Evolutionary conservation across 129 eudicot species (phyloP).

Genomic region (Tanacetum coccineum): DNA sequence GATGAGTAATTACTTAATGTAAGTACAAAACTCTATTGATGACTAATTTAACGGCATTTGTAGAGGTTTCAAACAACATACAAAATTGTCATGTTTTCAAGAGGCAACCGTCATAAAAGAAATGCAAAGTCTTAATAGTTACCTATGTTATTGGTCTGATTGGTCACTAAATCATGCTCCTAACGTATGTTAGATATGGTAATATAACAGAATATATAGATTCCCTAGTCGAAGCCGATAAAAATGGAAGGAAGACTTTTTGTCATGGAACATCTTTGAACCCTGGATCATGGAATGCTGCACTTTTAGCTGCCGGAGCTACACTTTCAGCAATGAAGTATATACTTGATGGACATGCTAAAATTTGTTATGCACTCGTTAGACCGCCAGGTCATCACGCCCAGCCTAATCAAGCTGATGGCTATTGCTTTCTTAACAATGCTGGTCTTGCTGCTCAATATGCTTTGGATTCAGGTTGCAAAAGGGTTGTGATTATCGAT

Average conservation of each 20-base stretch:
- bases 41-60: not conserved
- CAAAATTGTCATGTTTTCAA: not conserved
- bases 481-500: slow-evolving; percentile 64
- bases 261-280: slow-evolving; percentile 76
- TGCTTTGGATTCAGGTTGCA: slow-evolving; percentile 60
- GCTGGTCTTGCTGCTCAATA: slow-evolving; percentile 85
- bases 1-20: not conserved
- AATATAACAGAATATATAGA: slow-evolving; percentile 60
- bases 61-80: not conserved
- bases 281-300: slow-evolving; percentile 83
- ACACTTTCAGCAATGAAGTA: slow-evolving; percentile 74
- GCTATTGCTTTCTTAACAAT: slow-evolving; percentile 93
- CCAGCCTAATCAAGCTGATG: slow-evolving; percentile 94
- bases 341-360: slow-evolving; percentile 60
- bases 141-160: not conserved
- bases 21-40: not conserved
- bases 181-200: slow-evolving; percentile 14
- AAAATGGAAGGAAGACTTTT: slow-evolving; percentile 42
- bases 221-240: slow-evolving; percentile 68
- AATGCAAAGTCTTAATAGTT: not conserved
- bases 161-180: slow-evolving; percentile 14
- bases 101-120: not conserved
- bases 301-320: slow-evolving; percentile 92
- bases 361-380: slow-evolving; percentile 71
- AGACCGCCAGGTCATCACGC: slow-evolving; percentile 99